Base-by-base conservation (phyloP, 169 alveolate species). In the Eimeria sp. region DNA sequence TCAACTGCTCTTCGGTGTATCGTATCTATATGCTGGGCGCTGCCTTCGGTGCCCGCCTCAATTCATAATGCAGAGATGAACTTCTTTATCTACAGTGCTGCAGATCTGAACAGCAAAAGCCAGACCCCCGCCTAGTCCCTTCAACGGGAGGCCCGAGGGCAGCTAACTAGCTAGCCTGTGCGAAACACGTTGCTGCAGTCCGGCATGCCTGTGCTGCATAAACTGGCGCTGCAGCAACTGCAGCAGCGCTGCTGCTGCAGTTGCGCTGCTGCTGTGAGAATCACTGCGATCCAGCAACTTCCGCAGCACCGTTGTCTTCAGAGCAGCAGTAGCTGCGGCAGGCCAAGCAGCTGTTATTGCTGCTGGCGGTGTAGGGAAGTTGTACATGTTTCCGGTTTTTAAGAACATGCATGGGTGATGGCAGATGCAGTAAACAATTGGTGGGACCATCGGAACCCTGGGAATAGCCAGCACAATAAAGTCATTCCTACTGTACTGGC, bases 1-100 rank as follows among this genome's bases (percentile, higher is more conserved):
- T 84, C 92, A 2, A 5, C 76, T 11, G 43, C 92, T 18, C 57
- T 84, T 61, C 45, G 92, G 58, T 84, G 78, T 34, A 84, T 84
- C 51, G 73, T 58, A 7, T 25, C 92, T 57, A 58, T 84, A 5
- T 51, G 92, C 51, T 84, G 92, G 92, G 51, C 76, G 27, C 78
- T 84, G 18, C 76, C 58, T 11, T 54, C 49, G 10, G 58, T 58
- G 22, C 5, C 58, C 14, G 51, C 76, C 54, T 84, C 92, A 27
- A 67, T 58, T 34, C 47, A 27, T 45, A 51, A 84, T 47, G 11
- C 57, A 30, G 92, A 84, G 40, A 54, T 30, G 76, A 84, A 51
- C 7, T 34, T 84, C 58, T 84, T 84, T 45, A 13, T 84, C 30
- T 84, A 84, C 45, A 45, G 22, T 27, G 57, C 34, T 57, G 76